phyloP scores from a whole-genome alignment of 139 green algal species.

The Pleodorina starrii region DNA sequence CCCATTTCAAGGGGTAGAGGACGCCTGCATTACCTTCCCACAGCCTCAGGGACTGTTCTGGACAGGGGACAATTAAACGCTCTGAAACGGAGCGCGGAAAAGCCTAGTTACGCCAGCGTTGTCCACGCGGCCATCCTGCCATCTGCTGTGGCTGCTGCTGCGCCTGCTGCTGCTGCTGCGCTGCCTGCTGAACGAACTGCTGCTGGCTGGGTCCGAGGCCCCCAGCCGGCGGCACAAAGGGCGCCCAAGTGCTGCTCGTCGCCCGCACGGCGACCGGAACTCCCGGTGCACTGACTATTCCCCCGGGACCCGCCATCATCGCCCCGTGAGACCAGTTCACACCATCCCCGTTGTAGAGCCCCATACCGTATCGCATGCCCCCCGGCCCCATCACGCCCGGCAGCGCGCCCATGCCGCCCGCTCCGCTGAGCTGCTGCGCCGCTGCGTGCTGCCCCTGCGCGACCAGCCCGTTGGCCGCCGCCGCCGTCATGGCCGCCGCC shows the following conservation, averaged over 20 bases:
- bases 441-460: background rate
- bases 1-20: no score
- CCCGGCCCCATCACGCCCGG: slow-evolving; percentile 11
- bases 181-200: slow-evolving; percentile 31
- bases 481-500: background rate
- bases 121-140: slow-evolving; percentile 45
- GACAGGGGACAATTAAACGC: background rate
- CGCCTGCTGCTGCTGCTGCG: slow-evolving; percentile 39
- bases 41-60: no score
- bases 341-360: slow-evolving; percentile 34
- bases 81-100: background rate
- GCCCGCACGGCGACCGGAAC: slow-evolving; percentile 5
- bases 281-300: background rate
- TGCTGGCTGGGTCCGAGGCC: background rate
- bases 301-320: background rate
- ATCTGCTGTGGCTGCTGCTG: slow-evolving; percentile 17
- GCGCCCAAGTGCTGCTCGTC: slow-evolving; percentile 35
- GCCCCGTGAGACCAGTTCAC: slow-evolving; percentile 36
- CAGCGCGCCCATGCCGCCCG: background rate
- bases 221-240: slow-evolving; percentile 36
- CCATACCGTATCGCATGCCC: slow-evolving; percentile 30
- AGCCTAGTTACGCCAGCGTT: slow-evolving; percentile 31
- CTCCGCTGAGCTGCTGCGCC: slow-evolving; percentile 5
- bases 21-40: no score
- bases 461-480: slow-evolving; percentile 7